Conservation (phyloP, 768 basidiomycete species). For the Mycena metata region DNA sequence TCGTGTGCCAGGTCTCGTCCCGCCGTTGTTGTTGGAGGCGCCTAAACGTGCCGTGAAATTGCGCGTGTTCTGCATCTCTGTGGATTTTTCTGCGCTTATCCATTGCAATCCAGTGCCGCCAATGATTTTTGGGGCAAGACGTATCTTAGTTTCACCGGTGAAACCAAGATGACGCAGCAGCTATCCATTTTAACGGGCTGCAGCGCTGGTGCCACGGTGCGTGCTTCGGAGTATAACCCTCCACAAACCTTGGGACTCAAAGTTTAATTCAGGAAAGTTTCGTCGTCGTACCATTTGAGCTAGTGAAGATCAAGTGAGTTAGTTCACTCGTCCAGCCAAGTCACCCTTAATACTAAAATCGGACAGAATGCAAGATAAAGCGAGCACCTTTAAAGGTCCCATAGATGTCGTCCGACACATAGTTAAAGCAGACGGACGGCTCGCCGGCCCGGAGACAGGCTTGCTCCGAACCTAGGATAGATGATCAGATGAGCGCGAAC, state of each 20-base stretch:
- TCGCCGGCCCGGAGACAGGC: too few relatives aligned
- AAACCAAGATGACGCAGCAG: conserved; percentile 87
- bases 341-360: neutral
- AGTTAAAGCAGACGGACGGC: conserved; percentile 80
- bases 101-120: conserved; percentile 64
- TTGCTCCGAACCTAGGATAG: too few relatives aligned
- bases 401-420: conserved; percentile 90
- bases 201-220: conserved; percentile 89
- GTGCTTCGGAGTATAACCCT: conserved; percentile 18
- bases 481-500: neutral
- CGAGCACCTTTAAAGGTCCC: conserved; percentile 90
- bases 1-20: conserved; percentile 78
- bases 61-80: conserved; percentile 54
- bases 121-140: conserved; percentile 98
- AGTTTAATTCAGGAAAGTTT: conserved; percentile 75
- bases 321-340: neutral
- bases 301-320: conserved; percentile 86
- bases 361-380: conserved; percentile 89
- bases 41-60: conserved; percentile 99
- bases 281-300: conserved; percentile 96
- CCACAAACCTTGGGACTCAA: too few relatives aligned
- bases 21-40: conserved; percentile 94
- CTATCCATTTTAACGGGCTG: conserved; percentile 94
- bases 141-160: conserved; percentile 71
- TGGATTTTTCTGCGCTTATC: neutral